These are phyloP conservation scores for Prunus mira DNA, from an alignment of 306 rosid species.

Conservation along the genomic window DNA sequence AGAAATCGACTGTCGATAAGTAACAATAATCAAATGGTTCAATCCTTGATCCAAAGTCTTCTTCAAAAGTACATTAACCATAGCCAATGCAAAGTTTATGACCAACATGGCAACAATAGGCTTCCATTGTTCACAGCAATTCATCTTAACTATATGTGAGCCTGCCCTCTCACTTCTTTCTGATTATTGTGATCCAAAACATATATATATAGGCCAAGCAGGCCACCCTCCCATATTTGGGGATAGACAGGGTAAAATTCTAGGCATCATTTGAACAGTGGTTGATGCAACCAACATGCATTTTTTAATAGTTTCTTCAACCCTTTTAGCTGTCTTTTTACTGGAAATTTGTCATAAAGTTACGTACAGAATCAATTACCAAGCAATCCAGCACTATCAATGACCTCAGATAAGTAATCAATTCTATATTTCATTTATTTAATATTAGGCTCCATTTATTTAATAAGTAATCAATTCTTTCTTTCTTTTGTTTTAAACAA, in stretches of 20 bases:
- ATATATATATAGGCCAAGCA: constrained; percentile 29
- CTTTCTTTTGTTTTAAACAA: too few species aligned
- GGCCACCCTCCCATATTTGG: constrained; percentile 1
- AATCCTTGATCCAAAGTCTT: constrained; percentile 60
- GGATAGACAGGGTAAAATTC: constrained; percentile 26
- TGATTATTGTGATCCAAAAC: constrained; percentile 7
- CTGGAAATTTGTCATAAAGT: constrained; percentile 22
- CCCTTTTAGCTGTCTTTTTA: constrained; percentile 1
- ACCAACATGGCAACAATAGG: constrained; percentile 51
- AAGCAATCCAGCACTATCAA: constrained; percentile 3
- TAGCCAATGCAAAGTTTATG: constrained; percentile 56
- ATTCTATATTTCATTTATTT: background rate
- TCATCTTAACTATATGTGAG: constrained; percentile 15
- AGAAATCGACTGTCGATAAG: constrained; percentile 62
- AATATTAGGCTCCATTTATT: too few species aligned
- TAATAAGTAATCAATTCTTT: too few species aligned
- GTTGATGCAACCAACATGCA: constrained; percentile 18
- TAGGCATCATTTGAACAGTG: constrained; percentile 27
- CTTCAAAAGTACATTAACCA: constrained; percentile 74
- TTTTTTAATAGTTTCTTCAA: constrained; percentile 5
- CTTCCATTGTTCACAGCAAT: constrained; percentile 42
- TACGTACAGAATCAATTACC: constrained; percentile 10
- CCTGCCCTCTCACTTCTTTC: background rate
- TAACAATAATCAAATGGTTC: constrained; percentile 45
- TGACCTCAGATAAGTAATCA: constrained; percentile 4